Base-by-base conservation (phyloP, 225 moss, liverwort and hornwort species). In the Pseudoscleropodium purum region DNA sequence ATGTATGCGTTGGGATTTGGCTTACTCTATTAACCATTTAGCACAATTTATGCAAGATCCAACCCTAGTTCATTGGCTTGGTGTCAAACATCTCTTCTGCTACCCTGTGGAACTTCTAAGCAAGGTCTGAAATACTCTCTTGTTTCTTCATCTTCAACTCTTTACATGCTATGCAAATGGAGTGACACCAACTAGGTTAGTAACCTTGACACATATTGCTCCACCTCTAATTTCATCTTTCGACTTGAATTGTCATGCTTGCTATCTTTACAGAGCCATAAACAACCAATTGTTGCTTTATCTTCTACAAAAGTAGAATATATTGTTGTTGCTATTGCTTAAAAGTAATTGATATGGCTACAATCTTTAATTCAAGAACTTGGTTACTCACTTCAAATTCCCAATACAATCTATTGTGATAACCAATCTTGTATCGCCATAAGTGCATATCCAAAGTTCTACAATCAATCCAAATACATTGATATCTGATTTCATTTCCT, bases 231-330 rank as follows among this genome's bases (percentile, higher is more conserved):
- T n/a, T n/a, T n/a, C n/a, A n/a, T n/a, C n/a, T n/a, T n/a, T n/a
- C n/a, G n/a, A n/a, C n/a, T n/a, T n/a, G n/a, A n/a, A n/a, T 68
- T 6, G 2, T 21, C 1, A 0, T 69, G 23, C 4, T 69, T 69
- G 5, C 7, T 69, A 3, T 69, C n/a, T 0, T 68, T 6, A 37
- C n/a, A 69, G 4, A 69, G n/a, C 2, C 3, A 6, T 2, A 34
- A 69, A 6, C 23, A 69, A 7, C n/a, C 21, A 6, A 5, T 69
- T 23, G n/a, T n/a, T 2, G n/a, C 23, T 69, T 12, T 69, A 2
- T n/a, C n/a, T 6, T 20, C 37, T 11, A 68, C 6, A 0, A 2
- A 69, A 69, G 69, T 7, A 7, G 0, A 69, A 10, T 70, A 39
- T 8, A 70, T 24, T 24, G 8, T 0, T 39, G n/a, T 3, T 70